These are phyloP conservation scores for Tetrahymena elliotti DNA, from an alignment of 73 alveolate genomes.

Conservation along the genomic window DNA sequence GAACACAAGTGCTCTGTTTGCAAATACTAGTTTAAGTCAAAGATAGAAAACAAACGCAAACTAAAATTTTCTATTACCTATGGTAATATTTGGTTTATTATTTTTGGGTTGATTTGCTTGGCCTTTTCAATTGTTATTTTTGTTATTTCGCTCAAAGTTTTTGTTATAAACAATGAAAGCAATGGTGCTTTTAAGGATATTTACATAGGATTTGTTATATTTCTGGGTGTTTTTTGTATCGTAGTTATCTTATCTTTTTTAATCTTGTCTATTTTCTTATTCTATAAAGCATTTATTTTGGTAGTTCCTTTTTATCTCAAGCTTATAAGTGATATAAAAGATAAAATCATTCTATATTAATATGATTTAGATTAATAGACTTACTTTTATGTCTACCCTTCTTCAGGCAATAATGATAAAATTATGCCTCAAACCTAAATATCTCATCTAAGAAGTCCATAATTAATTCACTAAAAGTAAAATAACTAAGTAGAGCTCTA, in stretches of 20 bases:
- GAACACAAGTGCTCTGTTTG: not conserved
- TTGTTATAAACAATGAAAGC: not conserved
- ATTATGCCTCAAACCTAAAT: not conserved
- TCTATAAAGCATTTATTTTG: not conserved
- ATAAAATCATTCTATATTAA: not conserved
- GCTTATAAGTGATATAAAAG: not conserved
- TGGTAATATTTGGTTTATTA: not conserved
- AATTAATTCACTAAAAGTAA: too few relatives aligned
- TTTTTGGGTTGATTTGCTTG: not conserved
- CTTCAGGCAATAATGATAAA: not conserved
- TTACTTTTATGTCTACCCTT: not conserved
- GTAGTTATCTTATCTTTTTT: not conserved
- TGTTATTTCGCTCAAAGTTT: not conserved
- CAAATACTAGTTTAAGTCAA: not conserved
- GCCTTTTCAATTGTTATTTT: not conserved
- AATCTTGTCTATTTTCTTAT: not conserved
- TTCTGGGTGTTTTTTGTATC: not conserved
- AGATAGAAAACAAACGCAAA: not conserved
- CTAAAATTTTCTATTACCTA: not conserved
- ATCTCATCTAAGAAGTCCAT: not conserved
- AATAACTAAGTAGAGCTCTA: not conserved
- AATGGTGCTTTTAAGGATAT: not conserved
- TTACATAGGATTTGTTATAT: not conserved
- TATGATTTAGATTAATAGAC: not conserved
- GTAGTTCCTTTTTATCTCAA: not conserved